Evolutionary conservation across 2,329 filamentous ascomycete genomes (phyloP).

Genomic region (Aureobasidium pullulans): DNA sequence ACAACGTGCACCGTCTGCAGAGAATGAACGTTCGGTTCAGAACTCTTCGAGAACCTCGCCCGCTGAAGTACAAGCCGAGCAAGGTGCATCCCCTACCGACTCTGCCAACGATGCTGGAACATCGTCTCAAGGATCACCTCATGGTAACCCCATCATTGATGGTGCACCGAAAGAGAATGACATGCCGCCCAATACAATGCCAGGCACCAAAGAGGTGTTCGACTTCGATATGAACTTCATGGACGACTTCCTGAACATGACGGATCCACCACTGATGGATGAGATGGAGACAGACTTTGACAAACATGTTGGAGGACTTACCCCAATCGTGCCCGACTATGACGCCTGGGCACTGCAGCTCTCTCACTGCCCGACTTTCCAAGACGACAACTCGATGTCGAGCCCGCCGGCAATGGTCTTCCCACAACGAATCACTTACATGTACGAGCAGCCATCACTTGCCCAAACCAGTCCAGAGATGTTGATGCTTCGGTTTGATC

Average conservation of each 20-base stretch:
- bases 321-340: conserved; percentile 11
- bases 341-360: conserved; percentile 11
- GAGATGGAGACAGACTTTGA: conserved; percentile 13
- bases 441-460: conserved; percentile 25
- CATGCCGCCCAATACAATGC: background rate
- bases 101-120: background rate
- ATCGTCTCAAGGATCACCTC: background rate
- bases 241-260: conserved; percentile 10
- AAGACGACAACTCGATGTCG: background rate
- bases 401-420: conserved; percentile 1
- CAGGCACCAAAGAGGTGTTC: background rate
- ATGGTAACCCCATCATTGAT: background rate
- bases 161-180: background rate
- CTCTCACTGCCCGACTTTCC: background rate
- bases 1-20: background rate
- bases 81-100: background rate
- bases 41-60: background rate
- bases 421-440: conserved; percentile 16
- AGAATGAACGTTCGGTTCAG: background rate
- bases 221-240: conserved; percentile 12
- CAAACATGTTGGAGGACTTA: conserved; percentile 17
- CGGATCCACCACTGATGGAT: background rate
- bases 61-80: background rate
- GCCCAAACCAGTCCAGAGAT: conserved; percentile 46
- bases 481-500: conserved; percentile 56